Evolutionary conservation across 2,329 filamentous ascomycete genomes (phyloP), one percentile per base, ranked within the genome.

Genomic region (Hymenoscyphus infarciens): DNA sequence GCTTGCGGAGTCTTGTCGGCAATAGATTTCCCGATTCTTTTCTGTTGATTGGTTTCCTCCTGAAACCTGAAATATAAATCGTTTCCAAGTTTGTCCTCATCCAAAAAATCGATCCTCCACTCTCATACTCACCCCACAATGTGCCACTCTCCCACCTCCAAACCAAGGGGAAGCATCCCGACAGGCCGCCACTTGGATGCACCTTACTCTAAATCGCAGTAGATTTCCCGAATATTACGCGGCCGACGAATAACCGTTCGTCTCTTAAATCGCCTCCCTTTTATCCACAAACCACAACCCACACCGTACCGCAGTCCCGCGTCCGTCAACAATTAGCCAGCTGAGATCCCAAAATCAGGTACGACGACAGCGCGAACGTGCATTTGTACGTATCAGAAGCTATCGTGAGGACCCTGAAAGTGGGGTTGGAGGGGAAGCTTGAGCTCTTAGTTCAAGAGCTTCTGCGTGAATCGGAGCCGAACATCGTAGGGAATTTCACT

Each of bases 161-260:
- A 38, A 38, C 35, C 35, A 38, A 52, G 45, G 19, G 22, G 13
- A 49, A 52, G 6, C 13, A 52, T 25, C 8, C 45, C 45, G 45
- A 52, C 45, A 52, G 45, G 45, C 45, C 45, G 45, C 45, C 19
- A 52, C 45, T 22, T 52, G n/a, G 19, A 52, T 52, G 19, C 45
- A 52, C 19, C 19, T 22, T 25, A 52, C 45, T 52, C n/a, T n/a
- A 49, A 52, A 52, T 13, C 19, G 10, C 45, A 38, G 35, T 52
- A 52, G n/a, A 19, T 53, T 27, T 19, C 15, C 59, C 59, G 59
- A 61, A 52, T 11, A 56, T 56, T 56, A 56, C 52, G 19, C 59
- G 22, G n/a, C 25, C n/a, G 19, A 29, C 59, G n/a, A 57, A 57
- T 57, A 42, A 13, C 33, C 19, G 7, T 29, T 38, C 33, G 33